Conservation (phyloP, 805 yeast species). For the Wickerhamiella spandovensis region DNA sequence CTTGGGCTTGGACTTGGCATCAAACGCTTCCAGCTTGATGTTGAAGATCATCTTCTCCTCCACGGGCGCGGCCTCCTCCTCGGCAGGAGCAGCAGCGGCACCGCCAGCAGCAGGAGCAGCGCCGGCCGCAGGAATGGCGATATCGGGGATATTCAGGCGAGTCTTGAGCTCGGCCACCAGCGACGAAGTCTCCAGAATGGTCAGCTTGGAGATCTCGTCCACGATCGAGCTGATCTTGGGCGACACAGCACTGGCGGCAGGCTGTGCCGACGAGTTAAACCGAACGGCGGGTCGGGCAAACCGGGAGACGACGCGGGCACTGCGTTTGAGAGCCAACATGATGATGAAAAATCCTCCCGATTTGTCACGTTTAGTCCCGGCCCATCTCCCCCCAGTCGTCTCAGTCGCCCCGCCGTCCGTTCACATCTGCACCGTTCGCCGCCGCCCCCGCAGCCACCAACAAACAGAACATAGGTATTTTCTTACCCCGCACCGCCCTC, state of each 20-base stretch:
- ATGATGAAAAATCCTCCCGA: slow-evolving; percentile 2
- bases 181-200: slow-evolving; percentile 85
- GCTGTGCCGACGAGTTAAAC: slow-evolving; percentile 28
- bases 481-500: too few relatives aligned
- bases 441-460: too few relatives aligned
- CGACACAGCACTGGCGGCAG: slow-evolving; percentile 40
- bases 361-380: background rate
- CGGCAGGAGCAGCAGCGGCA: slow-evolving; percentile 53
- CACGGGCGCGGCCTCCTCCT: slow-evolving; percentile 63
- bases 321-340: slow-evolving; percentile 2
- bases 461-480: too few relatives aligned
- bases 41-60: slow-evolving; percentile 91
- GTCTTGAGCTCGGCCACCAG: slow-evolving; percentile 58
- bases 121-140: slow-evolving; percentile 66
- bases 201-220: slow-evolving; percentile 77
- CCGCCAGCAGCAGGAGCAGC: slow-evolving; percentile 48
- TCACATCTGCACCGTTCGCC: too few relatives aligned
- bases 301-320: background rate
- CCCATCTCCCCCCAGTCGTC: background rate
- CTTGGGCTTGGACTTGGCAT: slow-evolving; percentile 92
- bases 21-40: slow-evolving; percentile 85
- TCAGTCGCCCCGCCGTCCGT: too few relatives aligned
- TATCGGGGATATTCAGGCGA: slow-evolving; percentile 85
- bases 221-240: slow-evolving; percentile 83
- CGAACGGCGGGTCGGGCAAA: slow-evolving; percentile 17